phyloP scores from a whole-genome alignment of 2,329 filamentous ascomycete genomes.

The Phialemoniopsis sp. region DNA sequence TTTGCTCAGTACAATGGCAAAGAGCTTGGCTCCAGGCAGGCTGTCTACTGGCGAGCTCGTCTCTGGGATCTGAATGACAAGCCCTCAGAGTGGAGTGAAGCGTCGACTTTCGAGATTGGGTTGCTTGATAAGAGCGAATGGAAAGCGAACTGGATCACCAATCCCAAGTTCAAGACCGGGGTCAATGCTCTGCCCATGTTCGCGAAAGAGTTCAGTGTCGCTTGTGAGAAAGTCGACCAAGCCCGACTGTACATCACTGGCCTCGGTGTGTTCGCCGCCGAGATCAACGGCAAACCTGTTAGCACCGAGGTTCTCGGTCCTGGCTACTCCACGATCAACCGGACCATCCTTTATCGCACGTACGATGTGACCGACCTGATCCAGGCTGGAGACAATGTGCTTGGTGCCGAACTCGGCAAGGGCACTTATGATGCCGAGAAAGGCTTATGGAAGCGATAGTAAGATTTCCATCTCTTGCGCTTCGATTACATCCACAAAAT shows the following conservation, averaged over 20 bases:
- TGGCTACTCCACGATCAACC: constrained; percentile 5
- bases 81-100: constrained; percentile 4
- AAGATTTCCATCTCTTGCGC: too few species aligned
- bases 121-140: constrained; percentile 4
- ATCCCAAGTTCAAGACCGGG: not conserved
- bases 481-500: too few species aligned
- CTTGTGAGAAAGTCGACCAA: constrained; percentile 1
- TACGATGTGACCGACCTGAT: constrained; percentile 7
- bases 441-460: constrained; percentile 6
- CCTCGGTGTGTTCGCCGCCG: constrained; percentile 5
- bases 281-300: constrained; percentile 4
- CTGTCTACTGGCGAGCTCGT: constrained; percentile 7
- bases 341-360: constrained; percentile 7
- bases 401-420: constrained; percentile 7
- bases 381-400: constrained; percentile 4
- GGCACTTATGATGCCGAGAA: constrained; percentile 7
- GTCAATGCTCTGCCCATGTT: constrained; percentile 4
- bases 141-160: constrained; percentile 8
- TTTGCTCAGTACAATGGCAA: constrained; percentile 2
- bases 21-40: not conserved
- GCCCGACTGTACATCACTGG: constrained; percentile 7
- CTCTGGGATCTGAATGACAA: constrained; percentile 4
- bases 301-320: constrained; percentile 6
- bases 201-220: constrained; percentile 2
- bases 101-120: constrained; percentile 3